A percentile compares a stretch with the other conserved stretches of the same genome.
These are phyloP conservation scores for Rhododendron henanense DNA, from an alignment of 148 eudicot genomes.

Conservation along the genomic window DNA sequence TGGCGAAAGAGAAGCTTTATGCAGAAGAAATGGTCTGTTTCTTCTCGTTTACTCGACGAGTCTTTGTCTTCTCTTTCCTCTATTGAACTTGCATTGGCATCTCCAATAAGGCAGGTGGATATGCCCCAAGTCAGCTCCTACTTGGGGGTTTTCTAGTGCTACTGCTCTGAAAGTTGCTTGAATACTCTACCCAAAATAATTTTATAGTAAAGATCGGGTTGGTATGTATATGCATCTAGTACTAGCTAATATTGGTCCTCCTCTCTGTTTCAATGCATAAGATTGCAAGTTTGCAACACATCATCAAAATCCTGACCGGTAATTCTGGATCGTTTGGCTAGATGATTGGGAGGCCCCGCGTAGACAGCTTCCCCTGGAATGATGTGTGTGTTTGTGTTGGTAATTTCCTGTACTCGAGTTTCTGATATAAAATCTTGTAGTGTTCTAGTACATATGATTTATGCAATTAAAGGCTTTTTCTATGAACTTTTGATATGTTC, in stretches of 20 bases:
- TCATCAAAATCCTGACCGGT: background rate
- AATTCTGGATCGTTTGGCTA: background rate
- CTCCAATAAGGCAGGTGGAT: background rate
- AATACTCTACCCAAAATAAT: background rate
- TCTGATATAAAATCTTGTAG: background rate
- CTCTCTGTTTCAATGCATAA: background rate
- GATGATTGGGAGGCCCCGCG: background rate
- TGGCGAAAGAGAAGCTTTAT: constrained; percentile 34
- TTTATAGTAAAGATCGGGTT: background rate
- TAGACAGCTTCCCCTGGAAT: background rate
- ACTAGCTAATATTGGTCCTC: too few species aligned
- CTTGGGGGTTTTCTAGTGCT: background rate
- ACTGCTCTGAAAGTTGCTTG: background rate
- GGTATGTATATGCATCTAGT: background rate
- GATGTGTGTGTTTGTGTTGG: background rate
- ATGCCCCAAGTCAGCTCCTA: background rate
- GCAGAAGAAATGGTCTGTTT: constrained; percentile 35
- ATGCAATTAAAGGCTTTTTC: too few species aligned
- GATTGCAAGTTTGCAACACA: background rate
- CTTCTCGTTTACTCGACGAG: background rate
- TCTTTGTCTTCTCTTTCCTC: background rate
- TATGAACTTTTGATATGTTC: too few species aligned
- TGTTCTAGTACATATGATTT: background rate
- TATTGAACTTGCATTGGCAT: background rate
- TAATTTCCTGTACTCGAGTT: background rate